Evolutionary conservation across 768 basidiomycete species (phyloP).

Genomic region (Kwoniella pini): DNA sequence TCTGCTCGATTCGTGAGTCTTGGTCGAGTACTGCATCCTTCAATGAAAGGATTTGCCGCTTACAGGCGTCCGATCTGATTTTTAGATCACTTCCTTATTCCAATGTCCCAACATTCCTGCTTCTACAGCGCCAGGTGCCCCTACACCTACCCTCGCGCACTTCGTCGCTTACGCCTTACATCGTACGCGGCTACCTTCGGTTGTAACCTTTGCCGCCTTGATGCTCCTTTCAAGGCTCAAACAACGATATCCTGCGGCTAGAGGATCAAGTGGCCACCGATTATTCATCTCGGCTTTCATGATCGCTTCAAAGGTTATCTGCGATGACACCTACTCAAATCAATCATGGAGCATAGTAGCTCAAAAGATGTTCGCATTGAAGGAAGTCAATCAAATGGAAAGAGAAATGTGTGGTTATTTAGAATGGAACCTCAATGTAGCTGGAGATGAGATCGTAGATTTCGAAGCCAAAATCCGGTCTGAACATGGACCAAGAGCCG

Average conservation of each 20-base stretch:
- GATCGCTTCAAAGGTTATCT: constrained; percentile 88
- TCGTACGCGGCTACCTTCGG: constrained; percentile 70
- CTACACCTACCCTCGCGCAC: constrained; percentile 67
- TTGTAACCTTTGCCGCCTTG: constrained; percentile 69
- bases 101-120: constrained; percentile 82
- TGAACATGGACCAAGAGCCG: constrained; percentile 51
- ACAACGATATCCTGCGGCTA: constrained; percentile 84
- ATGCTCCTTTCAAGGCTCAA: constrained; percentile 81
- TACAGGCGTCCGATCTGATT: neutral
- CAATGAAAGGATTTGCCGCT: constrained; percentile 1
- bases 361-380: constrained; percentile 77
- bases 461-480: constrained; percentile 54
- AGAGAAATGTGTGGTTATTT: constrained; percentile 89
- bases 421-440: constrained; percentile 67
- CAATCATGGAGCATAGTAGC: constrained; percentile 90
- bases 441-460: constrained; percentile 52
- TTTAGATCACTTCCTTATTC: constrained; percentile 72
- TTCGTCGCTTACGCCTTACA: constrained; percentile 88
- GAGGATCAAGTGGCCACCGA: constrained; percentile 84
- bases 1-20: constrained; percentile 65
- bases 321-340: constrained; percentile 92
- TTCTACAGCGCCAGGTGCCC: constrained; percentile 57
- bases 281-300: constrained; percentile 90
- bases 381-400: constrained; percentile 97
- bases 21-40: neutral